Evolutionary conservation across 78 protist genomes (phyloP).

Genomic region (Paulinella micropora): DNA sequence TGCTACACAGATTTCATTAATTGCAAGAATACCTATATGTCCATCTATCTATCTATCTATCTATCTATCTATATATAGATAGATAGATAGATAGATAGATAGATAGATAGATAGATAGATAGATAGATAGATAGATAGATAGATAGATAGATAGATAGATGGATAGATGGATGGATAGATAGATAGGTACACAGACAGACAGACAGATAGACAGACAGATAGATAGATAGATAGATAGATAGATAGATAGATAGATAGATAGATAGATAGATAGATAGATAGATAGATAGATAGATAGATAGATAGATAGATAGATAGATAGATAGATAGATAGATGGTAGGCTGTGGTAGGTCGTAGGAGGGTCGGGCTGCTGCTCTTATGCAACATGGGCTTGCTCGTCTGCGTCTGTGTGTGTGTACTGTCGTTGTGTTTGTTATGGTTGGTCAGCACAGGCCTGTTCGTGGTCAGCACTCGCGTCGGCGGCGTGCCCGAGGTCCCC

Average conservation of each 20-base stretch:
- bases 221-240: too few species aligned
- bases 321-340: background rate
- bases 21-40: background rate
- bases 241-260: too few species aligned
- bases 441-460: background rate
- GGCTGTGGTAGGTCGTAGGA: background rate
- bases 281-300: too few species aligned
- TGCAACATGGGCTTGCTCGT: too few species aligned
- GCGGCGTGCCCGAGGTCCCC: conserved; percentile 88
- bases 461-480: conserved; percentile 68
- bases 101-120: too few species aligned
- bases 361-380: too few species aligned
- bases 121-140: background rate
- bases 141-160: background rate
- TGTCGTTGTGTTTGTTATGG: background rate
- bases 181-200: too few species aligned
- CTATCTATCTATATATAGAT: background rate
- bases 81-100: background rate
- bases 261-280: too few species aligned
- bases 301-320: background rate
- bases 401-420: too few species aligned
- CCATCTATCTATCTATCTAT: background rate
- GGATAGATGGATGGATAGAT: too few species aligned
- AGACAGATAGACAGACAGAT: too few species aligned
- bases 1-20: background rate